These are phyloP conservation scores for Chenopodium album DNA, from an alignment of 148 eudicot species.

Conservation along the genomic window DNA sequence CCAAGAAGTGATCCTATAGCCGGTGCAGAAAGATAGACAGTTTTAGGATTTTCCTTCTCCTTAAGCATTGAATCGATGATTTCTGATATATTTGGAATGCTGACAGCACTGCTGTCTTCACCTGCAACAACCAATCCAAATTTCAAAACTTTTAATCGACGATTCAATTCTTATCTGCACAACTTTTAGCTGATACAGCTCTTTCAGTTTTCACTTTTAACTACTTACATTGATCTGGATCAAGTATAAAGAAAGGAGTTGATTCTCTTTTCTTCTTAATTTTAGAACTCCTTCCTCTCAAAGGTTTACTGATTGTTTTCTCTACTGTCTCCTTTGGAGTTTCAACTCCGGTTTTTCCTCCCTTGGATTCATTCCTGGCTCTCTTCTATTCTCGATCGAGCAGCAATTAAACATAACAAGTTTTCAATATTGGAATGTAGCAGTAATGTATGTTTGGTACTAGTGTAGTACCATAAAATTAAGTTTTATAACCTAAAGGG, in stretches of 20 bases:
- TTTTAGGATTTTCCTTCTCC: constrained; percentile 24
- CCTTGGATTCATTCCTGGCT: constrained; percentile 29
- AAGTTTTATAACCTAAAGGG: too few relatives aligned
- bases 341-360: constrained; percentile 18
- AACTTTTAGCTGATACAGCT: neutral
- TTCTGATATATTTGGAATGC: constrained; percentile 34
- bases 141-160: neutral
- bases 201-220: neutral
- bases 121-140: constrained; percentile 33
- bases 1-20: constrained; percentile 36
- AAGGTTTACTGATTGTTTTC: constrained; percentile 23
- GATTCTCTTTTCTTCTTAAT: constrained; percentile 23
- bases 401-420: constrained; percentile 19
- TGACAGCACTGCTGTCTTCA: constrained; percentile 23
- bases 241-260: constrained; percentile 36
- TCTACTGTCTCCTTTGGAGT: constrained; percentile 2
- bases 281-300: constrained; percentile 18
- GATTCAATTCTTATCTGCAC: neutral
- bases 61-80: constrained; percentile 40
- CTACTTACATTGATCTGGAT: constrained; percentile 36
- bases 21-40: constrained; percentile 36
- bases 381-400: constrained; percentile 20
- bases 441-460: neutral
- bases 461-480: neutral
- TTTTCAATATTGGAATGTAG: neutral